A percentile compares a stretch with the other conserved stretches of the same genome.
phyloP scores from a whole-genome alignment of 305 asterid genomes.

The Plantago rigida region DNA sequence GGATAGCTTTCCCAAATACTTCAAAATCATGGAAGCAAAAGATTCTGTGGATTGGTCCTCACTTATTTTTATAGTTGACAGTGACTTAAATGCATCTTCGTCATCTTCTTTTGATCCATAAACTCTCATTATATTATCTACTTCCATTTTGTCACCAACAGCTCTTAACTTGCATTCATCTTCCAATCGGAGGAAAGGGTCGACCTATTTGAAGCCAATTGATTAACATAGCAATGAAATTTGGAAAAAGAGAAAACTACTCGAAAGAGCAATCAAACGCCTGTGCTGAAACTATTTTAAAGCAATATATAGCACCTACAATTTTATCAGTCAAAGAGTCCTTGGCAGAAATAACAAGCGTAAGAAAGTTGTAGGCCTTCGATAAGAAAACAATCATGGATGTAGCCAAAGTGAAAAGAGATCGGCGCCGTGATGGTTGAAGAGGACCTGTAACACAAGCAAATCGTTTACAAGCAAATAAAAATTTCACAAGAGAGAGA shows the following conservation, averaged over 20 bases:
- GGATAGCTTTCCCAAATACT: constrained; percentile 42
- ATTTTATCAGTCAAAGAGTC: constrained; percentile 44
- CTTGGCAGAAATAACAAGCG: constrained; percentile 50
- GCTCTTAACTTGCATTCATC: constrained; percentile 63
- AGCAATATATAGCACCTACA: constrained; percentile 37
- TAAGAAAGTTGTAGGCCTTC: constrained; percentile 48
- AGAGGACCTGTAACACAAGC: constrained; percentile 38
- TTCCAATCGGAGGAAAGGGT: constrained; percentile 63
- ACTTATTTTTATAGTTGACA: constrained; percentile 37
- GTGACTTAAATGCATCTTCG: constrained; percentile 50
- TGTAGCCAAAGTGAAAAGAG: constrained; percentile 65
- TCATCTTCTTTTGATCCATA: constrained; percentile 75
- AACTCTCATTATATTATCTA: constrained; percentile 26
- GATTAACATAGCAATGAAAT: constrained; percentile 10
- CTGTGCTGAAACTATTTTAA: constrained; percentile 17
- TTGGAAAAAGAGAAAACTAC: constrained; percentile 8
- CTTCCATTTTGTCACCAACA: constrained; percentile 30
- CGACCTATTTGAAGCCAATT: constrained; percentile 41
- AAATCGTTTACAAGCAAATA: constrained; percentile 2
- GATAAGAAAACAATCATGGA: constrained; percentile 65
- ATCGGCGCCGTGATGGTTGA: constrained; percentile 65
- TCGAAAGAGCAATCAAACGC: constrained; percentile 22
- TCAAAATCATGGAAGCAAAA: constrained; percentile 47
- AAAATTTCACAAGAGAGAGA: neutral
- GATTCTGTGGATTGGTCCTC: constrained; percentile 55